These are phyloP conservation scores for Acanthamoeba sp. DNA, from an alignment of 208 protist species.

Conservation along the genomic window DNA sequence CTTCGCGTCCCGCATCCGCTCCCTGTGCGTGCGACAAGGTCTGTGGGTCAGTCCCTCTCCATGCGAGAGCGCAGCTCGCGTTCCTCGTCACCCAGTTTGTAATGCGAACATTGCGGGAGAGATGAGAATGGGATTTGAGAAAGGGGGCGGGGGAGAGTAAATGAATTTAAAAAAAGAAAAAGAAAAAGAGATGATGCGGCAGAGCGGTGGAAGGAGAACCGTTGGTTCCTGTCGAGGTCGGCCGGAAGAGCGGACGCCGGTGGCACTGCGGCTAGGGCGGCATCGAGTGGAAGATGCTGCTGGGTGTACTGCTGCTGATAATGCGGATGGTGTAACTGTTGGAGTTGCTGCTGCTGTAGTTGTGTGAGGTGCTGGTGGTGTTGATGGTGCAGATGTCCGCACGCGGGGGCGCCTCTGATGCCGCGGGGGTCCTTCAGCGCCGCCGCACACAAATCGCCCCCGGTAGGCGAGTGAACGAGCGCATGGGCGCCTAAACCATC, in stretches of 20 bases:
- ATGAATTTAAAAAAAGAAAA: background rate
- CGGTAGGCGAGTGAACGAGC: background rate
- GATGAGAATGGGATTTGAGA: background rate
- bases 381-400: conserved; percentile 11
- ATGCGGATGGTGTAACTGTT: background rate
- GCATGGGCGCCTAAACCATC: background rate
- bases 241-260: background rate
- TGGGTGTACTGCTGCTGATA: background rate
- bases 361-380: background rate
- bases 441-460: background rate
- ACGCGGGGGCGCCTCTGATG: background rate
- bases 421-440: background rate
- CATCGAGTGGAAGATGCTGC: conserved; percentile 7
- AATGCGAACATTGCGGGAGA: too few species aligned
- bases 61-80: too few species aligned
- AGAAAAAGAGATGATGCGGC: background rate
- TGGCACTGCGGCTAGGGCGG: background rate
- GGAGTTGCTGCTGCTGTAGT: background rate
- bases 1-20: conserved; percentile 6
- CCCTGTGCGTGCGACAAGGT: background rate
- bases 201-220: background rate
- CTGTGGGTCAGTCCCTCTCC: background rate
- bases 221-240: background rate
- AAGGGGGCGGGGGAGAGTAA: background rate
- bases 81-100: too few species aligned